These are phyloP conservation scores for Stentor coeruleus DNA, from an alignment of 73 alveolate genomes.

Conservation along the genomic window DNA sequence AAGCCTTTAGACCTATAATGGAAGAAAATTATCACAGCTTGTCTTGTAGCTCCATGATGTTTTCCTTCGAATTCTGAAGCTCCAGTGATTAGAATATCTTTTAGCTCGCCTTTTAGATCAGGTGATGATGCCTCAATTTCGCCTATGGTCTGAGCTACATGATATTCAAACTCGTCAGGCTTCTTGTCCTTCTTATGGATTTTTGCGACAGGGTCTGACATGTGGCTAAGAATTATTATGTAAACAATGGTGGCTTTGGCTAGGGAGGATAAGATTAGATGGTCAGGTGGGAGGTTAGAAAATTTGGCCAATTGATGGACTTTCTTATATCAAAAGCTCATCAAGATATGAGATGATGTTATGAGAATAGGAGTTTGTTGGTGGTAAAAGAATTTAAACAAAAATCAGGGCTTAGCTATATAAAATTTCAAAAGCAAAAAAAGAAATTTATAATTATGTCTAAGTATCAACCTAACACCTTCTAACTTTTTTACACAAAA, in stretches of 20 bases:
- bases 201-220: slow-evolving; percentile 17
- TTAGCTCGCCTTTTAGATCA: slow-evolving; percentile 48
- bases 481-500: too few relatives aligned
- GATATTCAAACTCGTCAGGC: slow-evolving; percentile 16
- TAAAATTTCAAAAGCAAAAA: too few relatives aligned
- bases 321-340: too few relatives aligned
- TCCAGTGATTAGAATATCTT: slow-evolving; percentile 41
- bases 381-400: too few relatives aligned
- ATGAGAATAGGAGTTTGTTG: too few relatives aligned
- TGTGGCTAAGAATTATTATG: slow-evolving; percentile 14
- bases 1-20: slow-evolving; percentile 45
- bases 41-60: too few relatives aligned
- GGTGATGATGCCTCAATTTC: slow-evolving; percentile 35
- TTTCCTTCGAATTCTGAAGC: slow-evolving; percentile 31
- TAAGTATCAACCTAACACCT: too few relatives aligned
- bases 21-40: slow-evolving; percentile 43
- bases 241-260: slow-evolving; percentile 2
- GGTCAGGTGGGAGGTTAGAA: too few relatives aligned
- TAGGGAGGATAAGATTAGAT: background rate
- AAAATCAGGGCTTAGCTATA: too few relatives aligned
- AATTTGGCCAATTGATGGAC: too few relatives aligned
- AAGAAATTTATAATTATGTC: too few relatives aligned
- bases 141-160: slow-evolving; percentile 15
- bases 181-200: background rate
- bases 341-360: too few relatives aligned